These are phyloP conservation scores for Aspergillus pseudoterreus DNA, from an alignment of 2,329 filamentous ascomycete genomes.

Conservation along the genomic window DNA sequence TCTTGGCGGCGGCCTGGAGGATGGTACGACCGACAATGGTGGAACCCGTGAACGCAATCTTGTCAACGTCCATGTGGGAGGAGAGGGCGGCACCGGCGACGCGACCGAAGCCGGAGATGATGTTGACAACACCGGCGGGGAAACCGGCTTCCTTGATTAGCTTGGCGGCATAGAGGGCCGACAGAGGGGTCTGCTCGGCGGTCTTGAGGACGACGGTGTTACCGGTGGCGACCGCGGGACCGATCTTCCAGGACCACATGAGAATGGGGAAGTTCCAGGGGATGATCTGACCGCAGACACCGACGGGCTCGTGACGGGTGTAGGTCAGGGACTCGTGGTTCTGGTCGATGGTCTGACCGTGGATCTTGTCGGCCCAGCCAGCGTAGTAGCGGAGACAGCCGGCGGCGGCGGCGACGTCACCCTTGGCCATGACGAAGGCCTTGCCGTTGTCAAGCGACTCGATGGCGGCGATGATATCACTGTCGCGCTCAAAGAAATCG, in stretches of 20 bases:
- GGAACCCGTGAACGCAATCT: conserved; percentile 62
- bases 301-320: conserved; percentile 72
- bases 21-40: conserved; percentile 58
- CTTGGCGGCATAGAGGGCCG: conserved; percentile 57
- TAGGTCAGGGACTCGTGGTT: conserved; percentile 77
- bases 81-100: conserved; percentile 67
- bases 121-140: conserved; percentile 59
- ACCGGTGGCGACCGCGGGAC: conserved; percentile 8
- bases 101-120: conserved; percentile 72
- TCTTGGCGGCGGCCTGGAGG: conserved; percentile 59
- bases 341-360: conserved; percentile 82
- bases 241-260: conserved; percentile 12
- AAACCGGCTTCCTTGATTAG: conserved; percentile 59
- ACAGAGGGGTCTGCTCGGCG: conserved; percentile 56
- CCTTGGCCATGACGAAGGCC: conserved; percentile 50
- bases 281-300: conserved; percentile 84
- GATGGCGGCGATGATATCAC: conserved; percentile 70
- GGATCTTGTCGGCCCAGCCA: conserved; percentile 93
- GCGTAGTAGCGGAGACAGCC: conserved; percentile 81
- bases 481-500: conserved; percentile 73
- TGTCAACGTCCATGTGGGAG: conserved; percentile 62
- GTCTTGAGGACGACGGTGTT: conserved; percentile 9
- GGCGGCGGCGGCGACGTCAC: conserved; percentile 66
- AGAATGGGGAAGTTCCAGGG: conserved; percentile 80
- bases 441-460: conserved; percentile 67